These are phyloP conservation scores for Ustilago hordei DNA, from an alignment of 1,284 basidiomycete genomes.

Conservation along the genomic window DNA sequence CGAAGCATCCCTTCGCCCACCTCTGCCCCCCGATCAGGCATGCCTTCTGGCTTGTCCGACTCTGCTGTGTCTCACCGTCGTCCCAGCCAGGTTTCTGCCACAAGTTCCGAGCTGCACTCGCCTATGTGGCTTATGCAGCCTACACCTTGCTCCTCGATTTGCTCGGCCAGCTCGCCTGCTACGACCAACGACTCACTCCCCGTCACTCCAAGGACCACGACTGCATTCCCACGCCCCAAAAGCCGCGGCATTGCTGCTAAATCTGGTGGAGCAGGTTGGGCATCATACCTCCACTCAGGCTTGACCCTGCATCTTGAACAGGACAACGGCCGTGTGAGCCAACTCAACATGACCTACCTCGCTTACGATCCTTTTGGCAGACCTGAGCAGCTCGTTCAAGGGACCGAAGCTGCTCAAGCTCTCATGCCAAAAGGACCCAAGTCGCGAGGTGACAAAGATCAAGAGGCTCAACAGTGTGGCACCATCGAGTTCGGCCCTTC, in stretches of 20 bases:
- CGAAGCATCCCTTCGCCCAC: conserved; percentile 2
- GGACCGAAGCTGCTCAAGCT: conserved; percentile 14
- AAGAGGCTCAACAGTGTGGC: conserved; percentile 45
- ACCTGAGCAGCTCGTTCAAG: conserved; percentile 49
- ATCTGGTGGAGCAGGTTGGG: conserved; percentile 49
- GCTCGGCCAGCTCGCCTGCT: conserved; percentile 32
- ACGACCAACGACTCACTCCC: conserved; percentile 40
- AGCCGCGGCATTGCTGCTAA: conserved; percentile 32
- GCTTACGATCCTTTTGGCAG: conserved; percentile 61
- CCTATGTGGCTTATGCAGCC: conserved; percentile 22
- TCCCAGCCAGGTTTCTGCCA: conserved; percentile 28
- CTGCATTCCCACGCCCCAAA: conserved; percentile 31
- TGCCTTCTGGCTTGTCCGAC: conserved; percentile 6
- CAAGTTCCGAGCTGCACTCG: conserved; percentile 31
- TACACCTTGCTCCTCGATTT: conserved; percentile 35
- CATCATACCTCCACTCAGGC: conserved; percentile 55
- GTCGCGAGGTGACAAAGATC: conserved; percentile 46
- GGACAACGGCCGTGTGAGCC: conserved; percentile 33
- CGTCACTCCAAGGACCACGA: conserved; percentile 23
- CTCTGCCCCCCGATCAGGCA: conserved; percentile 10
- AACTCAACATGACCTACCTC: conserved; percentile 53
- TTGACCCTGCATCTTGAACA: conserved; percentile 58
- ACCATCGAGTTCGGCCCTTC: conserved; percentile 43
- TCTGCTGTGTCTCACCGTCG: conserved; percentile 19
- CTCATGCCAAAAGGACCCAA: conserved; percentile 46